Evolutionary conservation across 1,139 yeast genomes (phyloP).

Genomic region (Nakaseomyces kungkrabaensis): DNA sequence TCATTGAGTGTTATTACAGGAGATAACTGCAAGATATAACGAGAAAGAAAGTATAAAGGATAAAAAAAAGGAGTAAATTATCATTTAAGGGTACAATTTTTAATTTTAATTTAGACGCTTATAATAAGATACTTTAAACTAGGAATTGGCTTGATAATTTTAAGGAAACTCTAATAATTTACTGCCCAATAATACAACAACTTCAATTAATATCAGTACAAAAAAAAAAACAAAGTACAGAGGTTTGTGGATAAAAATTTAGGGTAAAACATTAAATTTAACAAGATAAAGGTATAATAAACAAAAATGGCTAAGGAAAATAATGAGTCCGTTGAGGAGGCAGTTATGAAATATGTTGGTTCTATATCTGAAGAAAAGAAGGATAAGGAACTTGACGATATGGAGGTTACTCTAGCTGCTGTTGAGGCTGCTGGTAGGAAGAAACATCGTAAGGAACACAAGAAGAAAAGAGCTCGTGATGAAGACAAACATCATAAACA

Average conservation of each 20-base stretch:
- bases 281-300: not conserved
- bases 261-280: not conserved
- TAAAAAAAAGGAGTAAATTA: no score
- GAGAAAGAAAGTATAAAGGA: no score
- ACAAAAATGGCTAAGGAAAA: slow-evolving; percentile 5
- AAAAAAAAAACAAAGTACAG: not conserved
- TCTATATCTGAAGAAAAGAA: not conserved
- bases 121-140: no score
- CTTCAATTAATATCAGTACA: not conserved
- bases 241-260: no score
- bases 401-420: not conserved
- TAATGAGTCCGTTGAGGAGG: slow-evolving; percentile 39
- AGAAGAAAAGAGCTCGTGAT: slow-evolving; percentile 1
- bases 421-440: slow-evolving; percentile 4
- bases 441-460: not conserved
- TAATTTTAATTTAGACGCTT: no score
- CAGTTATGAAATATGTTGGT: slow-evolving; percentile 54
- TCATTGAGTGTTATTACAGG: no score
- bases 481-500: not conserved
- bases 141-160: no score
- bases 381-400: not conserved
- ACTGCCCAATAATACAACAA: no score
- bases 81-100: no score
- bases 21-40: no score
- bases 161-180: no score